Evolutionary conservation across 2,329 filamentous ascomycete species (phyloP).

Genomic region (Scedosporium minutisporum): DNA sequence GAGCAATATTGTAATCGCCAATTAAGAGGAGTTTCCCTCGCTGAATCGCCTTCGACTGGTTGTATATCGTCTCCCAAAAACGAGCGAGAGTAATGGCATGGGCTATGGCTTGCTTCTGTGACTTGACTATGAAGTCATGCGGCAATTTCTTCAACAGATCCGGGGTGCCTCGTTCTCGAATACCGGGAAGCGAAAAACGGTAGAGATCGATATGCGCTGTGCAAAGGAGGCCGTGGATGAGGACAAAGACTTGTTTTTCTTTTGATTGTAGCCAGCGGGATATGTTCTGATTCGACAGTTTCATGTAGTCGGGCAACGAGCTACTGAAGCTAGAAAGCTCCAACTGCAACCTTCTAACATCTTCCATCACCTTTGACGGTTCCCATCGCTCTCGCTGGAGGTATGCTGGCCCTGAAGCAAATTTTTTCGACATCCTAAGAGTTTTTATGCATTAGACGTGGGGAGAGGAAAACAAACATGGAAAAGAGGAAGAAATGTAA

Average conservation of each 20-base stretch:
- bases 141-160: slow-evolving; percentile 25
- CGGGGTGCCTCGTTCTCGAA: slow-evolving; percentile 20
- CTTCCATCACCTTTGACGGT: slow-evolving; percentile 26
- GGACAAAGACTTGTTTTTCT: slow-evolving; percentile 24
- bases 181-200: slow-evolving; percentile 26
- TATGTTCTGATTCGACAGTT: slow-evolving; percentile 24
- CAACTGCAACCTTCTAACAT: slow-evolving; percentile 26
- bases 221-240: slow-evolving; percentile 26
- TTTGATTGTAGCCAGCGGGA: slow-evolving; percentile 19
- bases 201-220: slow-evolving; percentile 29
- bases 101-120: slow-evolving; percentile 28
- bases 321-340: slow-evolving; percentile 26
- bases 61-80: slow-evolving; percentile 25
- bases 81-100: slow-evolving; percentile 26
- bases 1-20: slow-evolving; percentile 10
- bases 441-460: not conserved
- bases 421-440: slow-evolving; percentile 12
- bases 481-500: not conserved
- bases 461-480: not conserved
- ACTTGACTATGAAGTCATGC: slow-evolving; percentile 23
- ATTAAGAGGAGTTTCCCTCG: slow-evolving; percentile 13
- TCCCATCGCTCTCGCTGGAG: slow-evolving; percentile 15
- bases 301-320: slow-evolving; percentile 22
- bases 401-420: slow-evolving; percentile 8
- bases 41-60: slow-evolving; percentile 17